Evolutionary conservation across 225 moss, liverwort and hornwort genomes (phyloP).

Genomic region (Bryum argenteum): DNA sequence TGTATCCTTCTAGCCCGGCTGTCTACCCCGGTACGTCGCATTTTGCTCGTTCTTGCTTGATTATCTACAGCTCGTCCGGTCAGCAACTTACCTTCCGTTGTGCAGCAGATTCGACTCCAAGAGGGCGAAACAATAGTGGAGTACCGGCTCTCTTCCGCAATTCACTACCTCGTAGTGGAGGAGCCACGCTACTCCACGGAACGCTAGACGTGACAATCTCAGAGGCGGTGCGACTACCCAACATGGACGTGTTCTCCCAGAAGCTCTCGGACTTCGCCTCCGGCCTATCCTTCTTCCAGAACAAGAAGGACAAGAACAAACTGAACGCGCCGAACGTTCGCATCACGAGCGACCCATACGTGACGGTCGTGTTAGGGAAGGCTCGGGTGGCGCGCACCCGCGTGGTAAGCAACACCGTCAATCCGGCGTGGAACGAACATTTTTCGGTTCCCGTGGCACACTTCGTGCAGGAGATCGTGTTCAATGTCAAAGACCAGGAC

Average conservation of each 20-base stretch:
- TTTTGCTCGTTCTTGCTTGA: not conserved
- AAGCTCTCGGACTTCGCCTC: constrained; percentile 77
- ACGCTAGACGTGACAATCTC: constrained; percentile 70
- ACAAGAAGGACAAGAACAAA: constrained; percentile 36
- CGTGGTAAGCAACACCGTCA: constrained; percentile 70
- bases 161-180: not conserved
- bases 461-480: constrained; percentile 53
- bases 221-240: constrained; percentile 72
- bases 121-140: not conserved
- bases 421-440: constrained; percentile 83
- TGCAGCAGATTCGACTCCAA: not conserved
- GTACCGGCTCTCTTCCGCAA: constrained; percentile 23
- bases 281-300: constrained; percentile 65
- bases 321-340: constrained; percentile 55
- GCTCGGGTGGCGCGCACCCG: constrained; percentile 91
- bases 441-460: constrained; percentile 89
- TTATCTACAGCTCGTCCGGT: too few relatives aligned
- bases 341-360: constrained; percentile 96
- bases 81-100: not conserved
- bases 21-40: not conserved
- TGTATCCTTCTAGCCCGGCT: constrained; percentile 22
- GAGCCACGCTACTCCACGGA: constrained; percentile 65
- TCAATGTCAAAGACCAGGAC: constrained; percentile 92
- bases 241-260: constrained; percentile 90
- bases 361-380: constrained; percentile 68